Evolutionary conservation across 1,139 yeast species (phyloP), one percentile per base, ranked within the genome.

Genomic region (Saccharomyces hybrid): DNA sequence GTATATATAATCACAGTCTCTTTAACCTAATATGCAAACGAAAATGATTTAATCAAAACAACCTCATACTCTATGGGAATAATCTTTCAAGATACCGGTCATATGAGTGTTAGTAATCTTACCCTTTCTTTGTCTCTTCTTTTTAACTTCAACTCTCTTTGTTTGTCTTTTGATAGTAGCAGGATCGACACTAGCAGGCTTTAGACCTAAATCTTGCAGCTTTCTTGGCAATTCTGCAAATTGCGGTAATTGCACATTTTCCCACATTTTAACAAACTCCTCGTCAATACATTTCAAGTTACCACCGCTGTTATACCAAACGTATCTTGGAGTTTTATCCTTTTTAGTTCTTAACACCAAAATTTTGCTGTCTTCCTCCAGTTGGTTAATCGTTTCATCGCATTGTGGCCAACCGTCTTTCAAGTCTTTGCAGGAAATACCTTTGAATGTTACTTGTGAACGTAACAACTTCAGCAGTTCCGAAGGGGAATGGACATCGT

Each of bases 331-430:
- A 1, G 90, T 77, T 66, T 88, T 89, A 64, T 93, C 99, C 75
- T 95, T 93, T 65, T 91, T 90, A 48, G 95, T 89, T 55, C 96
- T 79, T 61, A 89, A 75, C 3, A 93, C 96, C 48, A 93, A 76
- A 46, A 91, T 83, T 62, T 87, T 85, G 57, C 85, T 81, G 54
- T 85, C 84, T 53, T 78, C 77, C 66, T 93, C 98, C 48, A 93
- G 74, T 62, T 85, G 84, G 51, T 83, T 83, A 29, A 93, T 82
- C 0, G 95, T 87, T 5, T 81, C 82, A 49, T 85, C 70, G 68
- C 96, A 91, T n/a, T 91, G 95, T 51, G 87, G 80, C 99, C 99
- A 95, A 23, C 99, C 99, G 67, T 95, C 99, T 64, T 84, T 85
- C 56, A 95, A 76, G 64, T 91, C 96, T 66, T 88, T 88, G 31